Evolutionary conservation across 129 eudicot genomes (phyloP).

Genomic region (sunflower (Helianthus annuus)): DNA sequence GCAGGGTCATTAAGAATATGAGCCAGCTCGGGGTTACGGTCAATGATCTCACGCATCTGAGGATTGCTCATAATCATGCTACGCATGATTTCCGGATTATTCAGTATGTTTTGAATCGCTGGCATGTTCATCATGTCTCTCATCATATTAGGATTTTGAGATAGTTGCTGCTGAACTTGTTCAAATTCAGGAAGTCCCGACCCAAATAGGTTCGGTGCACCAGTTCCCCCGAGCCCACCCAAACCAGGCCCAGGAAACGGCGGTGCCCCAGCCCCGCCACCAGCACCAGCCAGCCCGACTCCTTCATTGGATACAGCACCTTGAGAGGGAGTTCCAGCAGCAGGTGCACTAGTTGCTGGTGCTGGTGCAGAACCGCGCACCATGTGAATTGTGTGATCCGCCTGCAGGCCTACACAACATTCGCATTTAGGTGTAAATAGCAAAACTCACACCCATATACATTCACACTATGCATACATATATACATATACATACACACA

Average conservation of each 20-base stretch:
- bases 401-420: slow-evolving; percentile 63
- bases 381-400: slow-evolving; percentile 93
- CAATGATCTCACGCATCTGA: slow-evolving; percentile 89
- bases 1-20: slow-evolving; percentile 75
- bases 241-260: slow-evolving; percentile 71
- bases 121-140: slow-evolving; percentile 92
- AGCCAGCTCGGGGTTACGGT: slow-evolving; percentile 83
- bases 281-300: slow-evolving; percentile 57
- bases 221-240: slow-evolving; percentile 57
- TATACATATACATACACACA: no score
- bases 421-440: neutral
- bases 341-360: slow-evolving; percentile 44
- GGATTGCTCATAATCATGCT: slow-evolving; percentile 88
- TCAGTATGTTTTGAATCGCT: slow-evolving; percentile 74
- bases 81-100: slow-evolving; percentile 83
- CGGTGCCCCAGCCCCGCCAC: slow-evolving; percentile 48
- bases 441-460: neutral
- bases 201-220: slow-evolving; percentile 48
- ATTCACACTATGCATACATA: no score
- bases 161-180: slow-evolving; percentile 90
- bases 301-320: slow-evolving; percentile 40
- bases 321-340: slow-evolving; percentile 46
- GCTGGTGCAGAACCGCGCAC: slow-evolving; percentile 85
- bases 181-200: slow-evolving; percentile 86
- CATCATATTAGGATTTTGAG: slow-evolving; percentile 96